A percentile compares a stretch with the other conserved stretches of the same genome.
phyloP scores from a whole-genome alignment of 2,329 filamentous ascomycete genomes.

The Tolypocladium sp. region DNA sequence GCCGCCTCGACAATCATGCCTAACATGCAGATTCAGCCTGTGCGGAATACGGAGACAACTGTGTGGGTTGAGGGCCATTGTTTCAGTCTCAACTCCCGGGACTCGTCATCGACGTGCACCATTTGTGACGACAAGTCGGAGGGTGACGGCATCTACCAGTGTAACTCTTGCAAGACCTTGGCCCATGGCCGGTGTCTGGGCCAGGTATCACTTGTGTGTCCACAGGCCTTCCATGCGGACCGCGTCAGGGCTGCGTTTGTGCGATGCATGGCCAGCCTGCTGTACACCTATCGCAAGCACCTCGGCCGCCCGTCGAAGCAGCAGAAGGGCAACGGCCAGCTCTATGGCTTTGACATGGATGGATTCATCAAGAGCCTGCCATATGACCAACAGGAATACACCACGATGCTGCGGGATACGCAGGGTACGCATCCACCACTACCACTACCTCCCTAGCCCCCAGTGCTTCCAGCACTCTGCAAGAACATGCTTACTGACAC shows the following conservation, averaged over 20 bases:
- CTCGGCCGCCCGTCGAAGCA: constrained; percentile 49
- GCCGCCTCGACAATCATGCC: constrained; percentile 84
- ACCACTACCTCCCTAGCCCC: background rate
- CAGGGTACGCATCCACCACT: constrained; percentile 38
- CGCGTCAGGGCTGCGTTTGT: constrained; percentile 56
- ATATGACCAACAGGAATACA: constrained; percentile 57
- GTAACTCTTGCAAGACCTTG: constrained; percentile 51
- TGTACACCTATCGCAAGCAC: constrained; percentile 59
- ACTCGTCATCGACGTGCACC: constrained; percentile 54
- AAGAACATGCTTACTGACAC: background rate
- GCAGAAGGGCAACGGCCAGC: constrained; percentile 50
- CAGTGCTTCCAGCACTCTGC: background rate
- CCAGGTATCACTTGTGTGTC: constrained; percentile 54
- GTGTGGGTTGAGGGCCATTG: constrained; percentile 84
- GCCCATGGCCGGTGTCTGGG: constrained; percentile 54
- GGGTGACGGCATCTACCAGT: constrained; percentile 66
- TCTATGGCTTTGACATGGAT: constrained; percentile 57
- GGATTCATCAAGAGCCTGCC: constrained; percentile 56
- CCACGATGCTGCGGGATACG: constrained; percentile 54
- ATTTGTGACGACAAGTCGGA: constrained; percentile 69
- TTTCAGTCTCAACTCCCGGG: constrained; percentile 54
- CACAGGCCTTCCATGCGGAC: constrained; percentile 51
- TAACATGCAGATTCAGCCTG: constrained; percentile 70
- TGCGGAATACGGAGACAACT: constrained; percentile 67
- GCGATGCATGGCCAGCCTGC: constrained; percentile 54